Conservation (phyloP, 106 monocot genomes). For the Dioscorea zingiberensis region DNA sequence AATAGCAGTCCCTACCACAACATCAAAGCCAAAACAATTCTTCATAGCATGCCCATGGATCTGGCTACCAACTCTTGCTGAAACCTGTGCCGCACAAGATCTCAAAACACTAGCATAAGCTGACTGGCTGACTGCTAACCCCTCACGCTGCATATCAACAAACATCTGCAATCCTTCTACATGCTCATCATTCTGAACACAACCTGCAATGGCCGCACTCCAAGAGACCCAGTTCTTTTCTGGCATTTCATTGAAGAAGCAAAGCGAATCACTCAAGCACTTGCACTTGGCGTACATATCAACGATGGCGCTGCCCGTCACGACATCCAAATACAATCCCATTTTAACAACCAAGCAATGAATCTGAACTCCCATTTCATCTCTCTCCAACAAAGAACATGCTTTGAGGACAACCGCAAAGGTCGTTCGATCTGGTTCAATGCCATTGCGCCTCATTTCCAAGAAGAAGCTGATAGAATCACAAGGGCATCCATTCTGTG, state of each 20-base stretch:
- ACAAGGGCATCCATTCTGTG: constrained; percentile 12
- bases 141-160: constrained; percentile 49
- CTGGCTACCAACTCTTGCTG: constrained; percentile 34
- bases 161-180: constrained; percentile 49
- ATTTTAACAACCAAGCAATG: constrained; percentile 37
- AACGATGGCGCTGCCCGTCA: constrained; percentile 47
- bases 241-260: constrained; percentile 53
- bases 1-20: constrained; percentile 79
- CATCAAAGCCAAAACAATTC: constrained; percentile 45
- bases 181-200: constrained; percentile 45
- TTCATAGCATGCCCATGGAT: constrained; percentile 80
- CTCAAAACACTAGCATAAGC: constrained; percentile 79
- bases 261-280: constrained; percentile 28
- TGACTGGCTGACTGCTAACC: constrained; percentile 54
- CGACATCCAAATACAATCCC: constrained; percentile 40
- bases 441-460: constrained; percentile 20
- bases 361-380: constrained; percentile 36
- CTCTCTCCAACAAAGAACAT: constrained; percentile 22
- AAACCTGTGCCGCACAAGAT: constrained; percentile 49
- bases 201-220: constrained; percentile 76
- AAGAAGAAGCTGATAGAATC: constrained; percentile 28
- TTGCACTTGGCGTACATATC: constrained; percentile 89
- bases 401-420: constrained; percentile 49
- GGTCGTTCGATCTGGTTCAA: constrained; percentile 34
- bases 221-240: constrained; percentile 73